Evolutionary conservation across 2,329 filamentous ascomycete genomes (phyloP).

Genomic region (Neopestalotiopsis rosae): DNA sequence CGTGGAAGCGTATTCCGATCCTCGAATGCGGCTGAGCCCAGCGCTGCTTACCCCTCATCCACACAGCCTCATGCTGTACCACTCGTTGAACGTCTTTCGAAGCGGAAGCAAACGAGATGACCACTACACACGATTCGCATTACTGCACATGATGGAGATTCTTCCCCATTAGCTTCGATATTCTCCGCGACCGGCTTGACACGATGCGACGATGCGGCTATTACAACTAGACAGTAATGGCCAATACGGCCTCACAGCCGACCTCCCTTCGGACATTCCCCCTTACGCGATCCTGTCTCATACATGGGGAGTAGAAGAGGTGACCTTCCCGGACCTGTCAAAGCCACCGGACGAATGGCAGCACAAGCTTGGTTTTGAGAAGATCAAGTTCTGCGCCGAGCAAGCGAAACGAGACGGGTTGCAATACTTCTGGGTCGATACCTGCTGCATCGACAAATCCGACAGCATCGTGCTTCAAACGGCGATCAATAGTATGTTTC

Average conservation of each 20-base stretch:
- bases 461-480: not conserved
- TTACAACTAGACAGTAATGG: not conserved
- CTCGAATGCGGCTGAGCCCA: not conserved
- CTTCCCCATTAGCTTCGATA: not conserved
- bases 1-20: no score
- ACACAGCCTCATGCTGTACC: no score
- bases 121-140: not conserved
- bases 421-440: no score
- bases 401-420: no score
- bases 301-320: constrained; percentile 19
- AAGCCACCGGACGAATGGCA: not conserved
- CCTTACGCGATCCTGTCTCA: constrained; percentile 25
- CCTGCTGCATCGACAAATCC: constrained; percentile 22
- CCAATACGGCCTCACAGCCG: not conserved
- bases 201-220: not conserved
- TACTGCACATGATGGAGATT: not conserved
- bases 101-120: not conserved
- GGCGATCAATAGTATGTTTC: constrained; percentile 16
- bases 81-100: not conserved
- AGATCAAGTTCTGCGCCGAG: not conserved
- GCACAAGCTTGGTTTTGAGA: not conserved
- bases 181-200: not conserved
- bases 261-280: constrained; percentile 3
- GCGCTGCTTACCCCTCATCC: not conserved
- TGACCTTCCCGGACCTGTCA: not conserved